phyloP scores from a whole-genome alignment of 2,329 filamentous ascomycete species.

The Microthyrium microscopicum region DNA sequence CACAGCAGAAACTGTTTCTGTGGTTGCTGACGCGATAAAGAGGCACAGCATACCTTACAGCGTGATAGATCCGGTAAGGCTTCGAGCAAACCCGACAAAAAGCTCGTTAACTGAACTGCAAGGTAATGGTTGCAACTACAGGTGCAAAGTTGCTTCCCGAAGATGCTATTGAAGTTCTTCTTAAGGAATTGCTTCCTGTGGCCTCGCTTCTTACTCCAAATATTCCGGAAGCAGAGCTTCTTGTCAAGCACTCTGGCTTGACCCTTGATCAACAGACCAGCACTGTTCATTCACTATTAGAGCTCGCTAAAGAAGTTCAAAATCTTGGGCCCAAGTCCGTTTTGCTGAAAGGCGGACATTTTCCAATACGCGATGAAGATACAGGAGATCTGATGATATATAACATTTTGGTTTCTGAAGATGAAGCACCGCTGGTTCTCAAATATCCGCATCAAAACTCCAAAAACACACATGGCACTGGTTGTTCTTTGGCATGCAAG shows the following conservation, averaged over 20 bases:
- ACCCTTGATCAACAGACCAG: conserved; percentile 29
- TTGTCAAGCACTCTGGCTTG: conserved; percentile 39
- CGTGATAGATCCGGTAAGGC: conserved; percentile 55
- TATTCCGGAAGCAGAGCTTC: conserved; percentile 53
- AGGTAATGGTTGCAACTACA: conserved; percentile 90
- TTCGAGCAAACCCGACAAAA: conserved; percentile 1
- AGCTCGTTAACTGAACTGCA: conserved; percentile 2
- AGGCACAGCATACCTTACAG: conserved; percentile 39
- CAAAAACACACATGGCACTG: conserved; percentile 82
- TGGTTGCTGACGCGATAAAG: conserved; percentile 48
- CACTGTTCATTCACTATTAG: conserved; percentile 48
- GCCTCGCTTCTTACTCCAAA: conserved; percentile 63
- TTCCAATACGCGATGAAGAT: too few relatives aligned
- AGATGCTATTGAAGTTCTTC: conserved; percentile 45
- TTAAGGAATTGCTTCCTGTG: conserved; percentile 42
- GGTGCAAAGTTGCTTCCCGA: conserved; percentile 51
- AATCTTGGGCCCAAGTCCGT: conserved; percentile 61
- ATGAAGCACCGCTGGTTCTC: conserved; percentile 44
- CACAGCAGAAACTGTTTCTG: conserved; percentile 49
- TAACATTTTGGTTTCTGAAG: conserved; percentile 43
- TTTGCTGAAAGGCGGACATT: conserved; percentile 78
- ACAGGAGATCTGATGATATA: conserved; percentile 37
- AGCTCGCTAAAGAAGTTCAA: conserved; percentile 49
- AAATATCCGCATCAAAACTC: conserved; percentile 56
- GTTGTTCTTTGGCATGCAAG: conserved; percentile 79